phyloP scores from a whole-genome alignment of 2,329 filamentous ascomycete species.

The Aspergillus clavatus region DNA sequence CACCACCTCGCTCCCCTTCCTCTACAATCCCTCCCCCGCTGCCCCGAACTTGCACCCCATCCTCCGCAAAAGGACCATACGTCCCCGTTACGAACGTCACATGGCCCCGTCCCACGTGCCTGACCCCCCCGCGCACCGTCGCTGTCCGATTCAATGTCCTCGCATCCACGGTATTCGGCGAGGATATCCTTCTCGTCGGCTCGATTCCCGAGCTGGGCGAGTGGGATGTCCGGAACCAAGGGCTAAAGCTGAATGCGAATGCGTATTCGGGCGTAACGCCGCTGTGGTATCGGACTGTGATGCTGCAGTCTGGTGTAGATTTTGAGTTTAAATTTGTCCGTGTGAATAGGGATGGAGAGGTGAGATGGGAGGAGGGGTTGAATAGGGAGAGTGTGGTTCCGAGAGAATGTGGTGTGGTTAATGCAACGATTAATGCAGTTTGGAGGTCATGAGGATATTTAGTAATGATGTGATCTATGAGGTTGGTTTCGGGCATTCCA shows the following conservation, averaged over 20 bases:
- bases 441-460: constrained; percentile 25
- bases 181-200: constrained; percentile 62
- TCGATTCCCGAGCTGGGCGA: constrained; percentile 53
- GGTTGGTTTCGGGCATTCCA: background rate
- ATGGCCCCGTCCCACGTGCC: constrained; percentile 17
- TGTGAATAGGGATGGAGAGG: constrained; percentile 47
- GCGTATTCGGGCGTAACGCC: constrained; percentile 56
- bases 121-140: constrained; percentile 38
- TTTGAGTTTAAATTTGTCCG: constrained; percentile 66
- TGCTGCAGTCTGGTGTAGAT: constrained; percentile 49
- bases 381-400: constrained; percentile 38
- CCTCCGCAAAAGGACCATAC: constrained; percentile 23
- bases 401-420: constrained; percentile 27
- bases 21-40: constrained; percentile 17
- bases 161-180: constrained; percentile 54
- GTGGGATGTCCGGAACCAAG: constrained; percentile 52
- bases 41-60: constrained; percentile 17
- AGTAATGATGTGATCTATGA: background rate
- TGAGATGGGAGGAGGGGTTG: constrained; percentile 61
- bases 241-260: constrained; percentile 53
- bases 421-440: constrained; percentile 31
- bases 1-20: constrained; percentile 16
- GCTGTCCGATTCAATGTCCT: constrained; percentile 58
- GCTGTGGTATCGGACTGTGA: constrained; percentile 56
- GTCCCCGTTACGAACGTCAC: constrained; percentile 20